Conservation (phyloP, 768 basidiomycete genomes). For the Mrakia gelida region DNA sequence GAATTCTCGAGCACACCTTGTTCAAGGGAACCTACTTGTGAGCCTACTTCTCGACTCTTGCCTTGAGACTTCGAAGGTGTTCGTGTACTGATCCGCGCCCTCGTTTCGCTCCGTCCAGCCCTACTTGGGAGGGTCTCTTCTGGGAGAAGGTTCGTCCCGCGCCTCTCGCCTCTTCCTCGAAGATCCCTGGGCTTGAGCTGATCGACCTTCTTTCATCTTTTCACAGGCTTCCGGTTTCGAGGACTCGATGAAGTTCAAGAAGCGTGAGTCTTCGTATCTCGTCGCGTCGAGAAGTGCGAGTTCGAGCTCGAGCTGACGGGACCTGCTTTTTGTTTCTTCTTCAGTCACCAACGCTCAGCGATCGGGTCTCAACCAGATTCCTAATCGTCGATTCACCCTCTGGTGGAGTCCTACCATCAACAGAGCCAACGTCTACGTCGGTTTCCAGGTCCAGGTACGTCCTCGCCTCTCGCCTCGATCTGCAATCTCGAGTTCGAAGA, state of each 20-base stretch:
- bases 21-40: slow-evolving; percentile 95
- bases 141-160: slow-evolving; percentile 65
- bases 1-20: slow-evolving; percentile 87
- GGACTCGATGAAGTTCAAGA: slow-evolving; percentile 50
- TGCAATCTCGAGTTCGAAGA: not conserved
- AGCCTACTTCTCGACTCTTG: not conserved
- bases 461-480: not conserved
- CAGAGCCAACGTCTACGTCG: slow-evolving; percentile 97
- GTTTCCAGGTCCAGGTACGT: slow-evolving; percentile 81
- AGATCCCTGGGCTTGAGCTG: not conserved
- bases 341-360: slow-evolving; percentile 78
- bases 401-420: slow-evolving; percentile 97
- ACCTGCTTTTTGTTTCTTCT: not conserved
- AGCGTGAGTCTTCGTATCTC: slow-evolving; percentile 27
- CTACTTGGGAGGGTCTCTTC: slow-evolving; percentile 61
- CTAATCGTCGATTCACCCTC: slow-evolving; percentile 54
- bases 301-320: not conserved
- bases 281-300: not conserved
- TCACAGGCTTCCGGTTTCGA: slow-evolving; percentile 84
- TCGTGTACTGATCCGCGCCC: not conserved
- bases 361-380: slow-evolving; percentile 59
- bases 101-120: not conserved
- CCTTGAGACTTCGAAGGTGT: no score
- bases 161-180: slow-evolving; percentile 17
- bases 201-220: not conserved